A percentile compares a stretch with the other conserved stretches of the same genome.
Evolutionary conservation across 768 basidiomycete species (phyloP).

Genomic region (Lenzites betulinus): DNA sequence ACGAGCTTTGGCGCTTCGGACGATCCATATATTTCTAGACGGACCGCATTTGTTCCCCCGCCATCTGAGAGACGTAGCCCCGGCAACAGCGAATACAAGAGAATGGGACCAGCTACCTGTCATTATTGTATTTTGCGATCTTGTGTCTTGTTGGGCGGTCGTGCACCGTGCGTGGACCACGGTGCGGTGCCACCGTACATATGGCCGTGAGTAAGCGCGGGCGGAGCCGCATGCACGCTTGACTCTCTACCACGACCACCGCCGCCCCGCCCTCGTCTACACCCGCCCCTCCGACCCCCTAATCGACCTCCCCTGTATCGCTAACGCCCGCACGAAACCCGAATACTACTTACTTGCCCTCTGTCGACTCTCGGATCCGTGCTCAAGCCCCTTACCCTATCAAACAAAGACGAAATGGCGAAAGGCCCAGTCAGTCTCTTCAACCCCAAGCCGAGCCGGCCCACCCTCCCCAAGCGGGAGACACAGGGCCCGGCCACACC

Average conservation of each 20-base stretch:
- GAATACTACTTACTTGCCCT: neutral
- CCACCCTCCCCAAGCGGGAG: constrained; percentile 35
- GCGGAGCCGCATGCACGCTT: constrained; percentile 38
- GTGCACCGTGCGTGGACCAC: neutral
- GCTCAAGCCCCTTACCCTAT: neutral
- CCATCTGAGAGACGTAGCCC: constrained; percentile 7
- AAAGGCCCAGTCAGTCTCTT: constrained; percentile 43
- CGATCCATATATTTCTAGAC: constrained; percentile 25
- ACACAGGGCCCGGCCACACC: constrained; percentile 12
- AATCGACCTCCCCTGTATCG: constrained; percentile 8
- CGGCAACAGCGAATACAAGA: constrained; percentile 10
- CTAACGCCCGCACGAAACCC: neutral
- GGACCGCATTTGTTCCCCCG: constrained; percentile 13
- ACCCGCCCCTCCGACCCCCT: constrained; percentile 5
- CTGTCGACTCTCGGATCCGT: neutral
- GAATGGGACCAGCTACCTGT: neutral
- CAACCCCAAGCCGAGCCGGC: constrained; percentile 63
- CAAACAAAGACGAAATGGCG: constrained; percentile 7
- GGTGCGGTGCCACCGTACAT: neutral
- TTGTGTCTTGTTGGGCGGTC: neutral
- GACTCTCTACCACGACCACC: constrained; percentile 40
- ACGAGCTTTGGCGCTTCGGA: constrained; percentile 11
- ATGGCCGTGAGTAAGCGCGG: constrained; percentile 15
- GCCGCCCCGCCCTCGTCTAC: constrained; percentile 7
- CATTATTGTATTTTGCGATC: neutral